phyloP scores from a whole-genome alignment of 805 yeast genomes.

The Cyberlindnera mycetangii region DNA sequence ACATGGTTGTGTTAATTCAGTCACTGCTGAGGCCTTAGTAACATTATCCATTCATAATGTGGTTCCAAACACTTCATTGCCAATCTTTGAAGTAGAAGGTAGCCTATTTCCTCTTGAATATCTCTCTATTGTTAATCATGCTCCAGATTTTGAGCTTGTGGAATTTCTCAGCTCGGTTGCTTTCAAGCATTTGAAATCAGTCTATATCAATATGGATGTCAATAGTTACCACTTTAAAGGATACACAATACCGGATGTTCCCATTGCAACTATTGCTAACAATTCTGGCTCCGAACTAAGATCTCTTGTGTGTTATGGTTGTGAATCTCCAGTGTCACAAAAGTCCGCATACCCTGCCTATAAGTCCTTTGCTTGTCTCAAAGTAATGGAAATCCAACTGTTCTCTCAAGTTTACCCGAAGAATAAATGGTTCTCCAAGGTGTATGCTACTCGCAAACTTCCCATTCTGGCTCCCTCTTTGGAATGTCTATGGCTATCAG shows the following conservation, averaged over 20 bases:
- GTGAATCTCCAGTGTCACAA: conserved; percentile 2
- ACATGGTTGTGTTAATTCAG: not conserved
- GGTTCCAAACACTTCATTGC: conserved; percentile 1
- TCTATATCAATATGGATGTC: conserved; percentile 4
- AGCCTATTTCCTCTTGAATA: not conserved
- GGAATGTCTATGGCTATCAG: conserved; percentile 7
- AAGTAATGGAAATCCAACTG: conserved; percentile 3
- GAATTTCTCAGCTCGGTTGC: not conserved
- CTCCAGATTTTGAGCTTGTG: not conserved
- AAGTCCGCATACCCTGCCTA: not conserved
- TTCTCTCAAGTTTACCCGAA: not conserved
- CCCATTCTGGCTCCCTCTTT: conserved; percentile 7
- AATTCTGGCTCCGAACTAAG: not conserved
- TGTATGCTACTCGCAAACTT: not conserved
- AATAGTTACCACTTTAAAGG: not conserved
- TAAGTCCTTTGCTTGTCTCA: not conserved
- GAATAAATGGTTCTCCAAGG: not conserved
- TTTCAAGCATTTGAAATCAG: not conserved
- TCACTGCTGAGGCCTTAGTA: not conserved
- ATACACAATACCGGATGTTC: conserved; percentile 2
- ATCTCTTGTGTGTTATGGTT: conserved; percentile 3
- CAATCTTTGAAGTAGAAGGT: not conserved
- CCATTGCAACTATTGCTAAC: conserved; percentile 2
- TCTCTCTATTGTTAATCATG: conserved; percentile 1
- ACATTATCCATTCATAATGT: conserved; percentile 1